A percentile compares a stretch with the other conserved stretches of the same genome.
Conservation (phyloP, 345 rosid species). For the Eucalyptus grandis region DNA sequence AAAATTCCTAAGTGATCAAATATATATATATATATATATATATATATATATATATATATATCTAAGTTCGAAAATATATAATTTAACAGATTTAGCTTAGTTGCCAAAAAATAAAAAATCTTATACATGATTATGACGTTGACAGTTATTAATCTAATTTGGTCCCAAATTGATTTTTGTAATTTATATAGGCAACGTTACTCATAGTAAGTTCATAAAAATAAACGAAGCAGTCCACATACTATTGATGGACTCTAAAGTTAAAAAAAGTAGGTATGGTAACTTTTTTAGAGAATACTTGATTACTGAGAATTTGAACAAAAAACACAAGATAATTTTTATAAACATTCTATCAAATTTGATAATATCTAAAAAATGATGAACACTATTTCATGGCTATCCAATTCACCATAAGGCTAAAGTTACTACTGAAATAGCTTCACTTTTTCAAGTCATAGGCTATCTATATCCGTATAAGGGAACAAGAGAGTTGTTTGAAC, state of each 20-base stretch:
- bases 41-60: too few relatives aligned
- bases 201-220: not conserved
- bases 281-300: not conserved
- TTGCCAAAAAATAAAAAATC: too few relatives aligned
- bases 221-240: not conserved
- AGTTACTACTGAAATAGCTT: not conserved
- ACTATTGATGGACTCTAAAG: not conserved
- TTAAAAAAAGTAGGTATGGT: not conserved
- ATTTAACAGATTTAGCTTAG: too few relatives aligned
- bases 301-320: too few relatives aligned
- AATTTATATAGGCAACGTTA: not conserved
- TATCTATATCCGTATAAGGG: not conserved
- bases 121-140: not conserved
- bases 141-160: not conserved
- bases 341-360: too few relatives aligned
- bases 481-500: not conserved
- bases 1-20: too few relatives aligned
- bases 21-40: too few relatives aligned
- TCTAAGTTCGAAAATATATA: too few relatives aligned
- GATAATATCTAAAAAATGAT: too few relatives aligned
- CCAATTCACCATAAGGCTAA: too few relatives aligned
- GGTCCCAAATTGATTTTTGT: not conserved
- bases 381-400: too few relatives aligned
- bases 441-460: not conserved
- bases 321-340: too few relatives aligned